Base-by-base conservation (phyloP, 768 basidiomycete species). In the Crassisporium funariophilum region DNA sequence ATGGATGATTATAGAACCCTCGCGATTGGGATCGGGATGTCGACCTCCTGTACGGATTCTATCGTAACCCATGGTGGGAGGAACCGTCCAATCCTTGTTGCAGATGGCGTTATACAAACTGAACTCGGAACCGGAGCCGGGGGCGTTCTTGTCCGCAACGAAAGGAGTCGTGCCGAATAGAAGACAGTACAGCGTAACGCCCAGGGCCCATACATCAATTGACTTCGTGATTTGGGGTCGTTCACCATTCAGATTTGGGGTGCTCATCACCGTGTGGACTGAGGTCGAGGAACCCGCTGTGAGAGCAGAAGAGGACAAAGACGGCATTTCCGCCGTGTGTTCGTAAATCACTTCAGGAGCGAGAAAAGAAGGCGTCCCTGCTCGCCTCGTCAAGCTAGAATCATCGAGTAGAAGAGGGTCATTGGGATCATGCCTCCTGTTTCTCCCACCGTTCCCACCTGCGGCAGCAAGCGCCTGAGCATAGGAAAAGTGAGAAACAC, bases 201-300 rank as follows among this genome's bases (percentile, higher is more conserved):
- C 97, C 2, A 99, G 78, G 0, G 97, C 95, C 97, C 97, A 99
- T 24, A 99, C 82, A 60, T 99, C 97, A 62, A 98, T 95, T 3
- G 92, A 85, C 64, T 94, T 92, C 31, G 92, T 92, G 41, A 97
- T 87, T 3, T 79, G 76, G 4, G 77, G 82, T 17, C 71, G 69
- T 22, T 46, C 29, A n/a, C 23, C 12, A 15, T 41, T 23, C 31
- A 19, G 16, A 7, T 49, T 37, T 6, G 11, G 7, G 5, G 12
- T 33, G 23, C 38, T 31, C n/a, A 40, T 35, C n/a, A 21, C 20
- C 19, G 33, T 29, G 16, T 6, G 27, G 4, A 49, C 41, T 47
- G 61, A 47, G 58, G 71, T 42, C 51, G 62, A 41, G 51, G 39
- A 37, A 12, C 37, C 7, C 41, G 44, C 34, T 49, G 36, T 41